Percentiles rank a stretch among this genome's conserved stretches.
Conservation (phyloP, 371 early-diverging fungal genomes). For the Mortierella sp. region DNA sequence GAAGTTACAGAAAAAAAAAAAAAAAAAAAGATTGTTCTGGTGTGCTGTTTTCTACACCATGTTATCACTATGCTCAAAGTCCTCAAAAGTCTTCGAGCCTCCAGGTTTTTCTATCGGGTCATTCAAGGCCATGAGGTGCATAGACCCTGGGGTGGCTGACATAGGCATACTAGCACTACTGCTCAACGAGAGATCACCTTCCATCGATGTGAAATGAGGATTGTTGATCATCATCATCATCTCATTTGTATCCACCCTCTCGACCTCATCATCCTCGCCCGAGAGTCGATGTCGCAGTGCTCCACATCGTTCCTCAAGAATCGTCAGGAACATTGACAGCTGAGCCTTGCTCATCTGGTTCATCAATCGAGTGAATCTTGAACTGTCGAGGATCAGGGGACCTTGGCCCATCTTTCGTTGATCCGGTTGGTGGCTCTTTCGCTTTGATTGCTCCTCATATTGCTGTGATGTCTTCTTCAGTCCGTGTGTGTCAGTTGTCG, state of each 20-base stretch:
- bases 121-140: slow-evolving; percentile 8
- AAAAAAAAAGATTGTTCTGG: no score
- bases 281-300: slow-evolving; percentile 51
- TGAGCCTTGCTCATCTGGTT: slow-evolving; percentile 53
- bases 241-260: slow-evolving; percentile 38
- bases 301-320: slow-evolving; percentile 51
- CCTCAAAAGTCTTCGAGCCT: no score
- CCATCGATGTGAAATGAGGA: slow-evolving; percentile 35
- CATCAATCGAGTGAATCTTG: slow-evolving; percentile 50
- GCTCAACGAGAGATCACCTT: slow-evolving; percentile 15
- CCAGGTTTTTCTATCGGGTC: slow-evolving; percentile 10
- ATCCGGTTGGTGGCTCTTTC: slow-evolving; percentile 3
- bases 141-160: neutral
- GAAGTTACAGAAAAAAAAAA: no score
- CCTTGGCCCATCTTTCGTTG: slow-evolving; percentile 20
- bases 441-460: slow-evolving; percentile 19
- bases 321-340: slow-evolving; percentile 51
- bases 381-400: slow-evolving; percentile 48
- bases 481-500: neutral
- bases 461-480: slow-evolving; percentile 20
- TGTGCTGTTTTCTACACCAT: slow-evolving; percentile 30
- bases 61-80: slow-evolving; percentile 15
- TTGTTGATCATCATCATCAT: slow-evolving; percentile 52
- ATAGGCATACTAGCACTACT: neutral
- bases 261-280: slow-evolving; percentile 45